phyloP scores from a whole-genome alignment of 2,329 filamentous ascomycete species.

The Xylaria hypoxylon region DNA sequence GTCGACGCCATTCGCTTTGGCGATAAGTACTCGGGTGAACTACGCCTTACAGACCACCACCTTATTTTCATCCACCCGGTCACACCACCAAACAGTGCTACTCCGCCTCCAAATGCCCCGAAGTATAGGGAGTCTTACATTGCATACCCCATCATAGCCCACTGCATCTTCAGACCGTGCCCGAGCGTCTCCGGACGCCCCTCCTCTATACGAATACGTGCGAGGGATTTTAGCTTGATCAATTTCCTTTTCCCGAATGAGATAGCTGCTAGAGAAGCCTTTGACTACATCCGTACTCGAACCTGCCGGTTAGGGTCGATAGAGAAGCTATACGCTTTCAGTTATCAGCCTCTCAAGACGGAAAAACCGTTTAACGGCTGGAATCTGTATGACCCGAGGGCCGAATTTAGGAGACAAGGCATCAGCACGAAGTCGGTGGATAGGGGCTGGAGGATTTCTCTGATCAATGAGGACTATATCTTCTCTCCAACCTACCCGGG shows the following conservation, averaged over 20 bases:
- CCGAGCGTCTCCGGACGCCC: conserved; percentile 75
- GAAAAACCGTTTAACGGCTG: conserved; percentile 84
- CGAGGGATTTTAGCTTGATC: conserved; percentile 93
- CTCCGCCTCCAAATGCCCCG: conserved; percentile 42
- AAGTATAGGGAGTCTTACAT: conserved; percentile 82
- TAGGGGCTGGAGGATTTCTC: conserved; percentile 87
- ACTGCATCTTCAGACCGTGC: conserved; percentile 81
- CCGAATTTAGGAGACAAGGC: conserved; percentile 88
- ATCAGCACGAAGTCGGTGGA: conserved; percentile 83
- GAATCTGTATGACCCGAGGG: conserved; percentile 84
- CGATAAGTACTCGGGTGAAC: conserved; percentile 65
- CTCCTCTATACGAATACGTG: conserved; percentile 86
- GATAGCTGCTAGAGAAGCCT: conserved; percentile 81
- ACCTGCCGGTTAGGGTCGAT: conserved; percentile 86
- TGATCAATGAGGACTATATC: conserved; percentile 87
- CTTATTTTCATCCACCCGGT: conserved; percentile 55
- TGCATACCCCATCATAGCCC: conserved; percentile 89
- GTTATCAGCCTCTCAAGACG: conserved; percentile 77
- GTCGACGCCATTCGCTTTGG: conserved; percentile 71
- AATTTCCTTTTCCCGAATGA: conserved; percentile 88
- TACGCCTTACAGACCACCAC: conserved; percentile 73
- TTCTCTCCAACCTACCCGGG: conserved; percentile 95
- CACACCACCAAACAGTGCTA: conserved; percentile 39
- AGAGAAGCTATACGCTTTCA: conserved; percentile 92
- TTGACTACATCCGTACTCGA: conserved; percentile 83